phyloP scores from a whole-genome alignment of 345 rosid genomes.

The Erucastrum elatum region DNA sequence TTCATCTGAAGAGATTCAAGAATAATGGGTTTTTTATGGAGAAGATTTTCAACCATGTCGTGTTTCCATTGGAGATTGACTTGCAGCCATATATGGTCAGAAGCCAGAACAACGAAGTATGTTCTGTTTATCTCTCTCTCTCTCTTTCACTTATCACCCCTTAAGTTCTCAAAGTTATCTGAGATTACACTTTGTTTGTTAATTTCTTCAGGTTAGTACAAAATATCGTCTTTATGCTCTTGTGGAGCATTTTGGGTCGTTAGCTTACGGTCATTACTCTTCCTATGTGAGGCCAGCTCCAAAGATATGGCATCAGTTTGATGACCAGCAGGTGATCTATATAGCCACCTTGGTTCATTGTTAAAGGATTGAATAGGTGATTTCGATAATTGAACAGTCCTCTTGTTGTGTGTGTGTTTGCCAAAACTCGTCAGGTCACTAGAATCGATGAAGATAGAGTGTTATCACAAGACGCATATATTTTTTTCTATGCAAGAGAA shows the following conservation, averaged over 20 bases:
- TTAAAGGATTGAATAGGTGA: background rate
- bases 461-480: constrained; percentile 70
- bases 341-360: background rate
- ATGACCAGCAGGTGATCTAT: constrained; percentile 57
- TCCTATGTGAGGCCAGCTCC: constrained; percentile 70
- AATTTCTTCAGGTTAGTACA: constrained; percentile 43
- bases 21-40: constrained; percentile 58
- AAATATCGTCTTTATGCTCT: constrained; percentile 73
- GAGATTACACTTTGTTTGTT: background rate
- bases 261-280: constrained; percentile 73
- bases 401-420: background rate
- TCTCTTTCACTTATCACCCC: background rate
- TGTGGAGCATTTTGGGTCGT: constrained; percentile 72
- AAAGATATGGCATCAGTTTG: constrained; percentile 68
- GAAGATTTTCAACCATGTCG: constrained; percentile 76
- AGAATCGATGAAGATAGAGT: constrained; percentile 55
- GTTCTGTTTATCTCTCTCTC: constrained; percentile 37
- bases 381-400: background rate
- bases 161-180: background rate
- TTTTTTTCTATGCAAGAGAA: constrained; percentile 75
- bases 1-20: constrained; percentile 92
- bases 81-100: constrained; percentile 58
- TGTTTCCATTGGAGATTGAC: constrained; percentile 79
- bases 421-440: constrained; percentile 53
- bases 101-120: constrained; percentile 43